Percentiles rank a stretch among this genome's conserved stretches.
Evolutionary conservation across 305 asterid genomes (phyloP).

Genomic region (Coffea humblotiana): DNA sequence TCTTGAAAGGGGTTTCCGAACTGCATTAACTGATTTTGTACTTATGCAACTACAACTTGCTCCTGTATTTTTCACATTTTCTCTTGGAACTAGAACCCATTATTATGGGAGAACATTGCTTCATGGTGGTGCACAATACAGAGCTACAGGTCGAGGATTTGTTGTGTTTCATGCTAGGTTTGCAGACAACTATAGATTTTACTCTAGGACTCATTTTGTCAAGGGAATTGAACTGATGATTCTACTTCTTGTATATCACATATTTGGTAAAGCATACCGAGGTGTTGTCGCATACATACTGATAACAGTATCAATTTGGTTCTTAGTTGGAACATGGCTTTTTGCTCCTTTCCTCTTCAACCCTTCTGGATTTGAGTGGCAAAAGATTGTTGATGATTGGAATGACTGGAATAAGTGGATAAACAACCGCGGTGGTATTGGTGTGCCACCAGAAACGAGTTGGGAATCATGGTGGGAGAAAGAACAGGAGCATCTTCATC

Average conservation of each 20-base stretch:
- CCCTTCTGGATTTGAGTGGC: slow-evolving; percentile 98
- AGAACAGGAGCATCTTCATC: slow-evolving; percentile 75
- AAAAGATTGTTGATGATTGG: slow-evolving; percentile 93
- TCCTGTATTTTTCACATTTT: slow-evolving; percentile 92
- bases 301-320: slow-evolving; percentile 85
- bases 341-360: slow-evolving; percentile 94
- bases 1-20: slow-evolving; percentile 88
- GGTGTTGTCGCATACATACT: slow-evolving; percentile 68
- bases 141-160: slow-evolving; percentile 97
- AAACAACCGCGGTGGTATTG: slow-evolving; percentile 87
- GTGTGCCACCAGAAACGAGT: slow-evolving; percentile 85
- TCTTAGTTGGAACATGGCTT: slow-evolving; percentile 91
- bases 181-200: slow-evolving; percentile 83
- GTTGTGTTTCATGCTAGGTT: slow-evolving; percentile 94
- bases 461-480: slow-evolving; percentile 99
- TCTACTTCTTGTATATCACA: slow-evolving; percentile 80
- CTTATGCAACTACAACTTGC: slow-evolving; percentile 97
- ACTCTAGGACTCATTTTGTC: slow-evolving; percentile 90
- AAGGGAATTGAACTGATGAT: slow-evolving; percentile 93
- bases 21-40: slow-evolving; percentile 82
- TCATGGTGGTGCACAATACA: slow-evolving; percentile 96
- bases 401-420: slow-evolving; percentile 97
- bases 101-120: slow-evolving; percentile 90
- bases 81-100: slow-evolving; percentile 94
- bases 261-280: slow-evolving; percentile 70